Conservation (phyloP, 2,329 filamentous ascomycete genomes). For the Dryadomyces quercivorus region DNA sequence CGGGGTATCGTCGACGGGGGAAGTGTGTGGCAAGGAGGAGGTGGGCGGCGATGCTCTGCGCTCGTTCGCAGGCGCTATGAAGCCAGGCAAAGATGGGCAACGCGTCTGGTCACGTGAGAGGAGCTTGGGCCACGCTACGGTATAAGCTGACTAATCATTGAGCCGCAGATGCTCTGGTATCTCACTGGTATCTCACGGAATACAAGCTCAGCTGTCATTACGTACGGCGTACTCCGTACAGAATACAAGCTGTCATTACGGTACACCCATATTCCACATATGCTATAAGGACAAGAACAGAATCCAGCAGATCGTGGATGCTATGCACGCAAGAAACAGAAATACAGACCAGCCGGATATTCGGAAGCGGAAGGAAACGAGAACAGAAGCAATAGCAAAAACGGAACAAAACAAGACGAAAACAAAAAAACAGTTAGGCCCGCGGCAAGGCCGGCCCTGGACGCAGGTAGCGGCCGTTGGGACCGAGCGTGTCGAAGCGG, state of each 20-base stretch:
- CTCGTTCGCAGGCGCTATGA: neutral
- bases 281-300: neutral
- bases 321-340: neutral
- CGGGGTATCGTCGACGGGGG: too few relatives aligned
- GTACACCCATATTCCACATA: neutral
- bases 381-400: neutral
- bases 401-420: neutral
- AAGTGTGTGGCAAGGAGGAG: too few relatives aligned
- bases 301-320: too few relatives aligned
- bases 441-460: too few relatives aligned
- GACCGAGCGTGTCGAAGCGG: slow-evolving; percentile 41
- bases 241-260: neutral
- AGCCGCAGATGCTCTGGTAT: too few relatives aligned
- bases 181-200: too few relatives aligned
- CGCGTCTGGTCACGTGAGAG: neutral
- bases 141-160: neutral
- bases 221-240: too few relatives aligned
- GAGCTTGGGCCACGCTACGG: neutral
- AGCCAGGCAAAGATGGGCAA: neutral
- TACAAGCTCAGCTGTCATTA: neutral
- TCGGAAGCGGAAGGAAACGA: neutral
- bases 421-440: neutral
- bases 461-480: slow-evolving; percentile 28
- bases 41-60: too few relatives aligned
- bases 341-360: neutral